Evolutionary conservation across 352 stramenopile genomes (phyloP).

Genomic region (Globisporangium okanoganense): DNA sequence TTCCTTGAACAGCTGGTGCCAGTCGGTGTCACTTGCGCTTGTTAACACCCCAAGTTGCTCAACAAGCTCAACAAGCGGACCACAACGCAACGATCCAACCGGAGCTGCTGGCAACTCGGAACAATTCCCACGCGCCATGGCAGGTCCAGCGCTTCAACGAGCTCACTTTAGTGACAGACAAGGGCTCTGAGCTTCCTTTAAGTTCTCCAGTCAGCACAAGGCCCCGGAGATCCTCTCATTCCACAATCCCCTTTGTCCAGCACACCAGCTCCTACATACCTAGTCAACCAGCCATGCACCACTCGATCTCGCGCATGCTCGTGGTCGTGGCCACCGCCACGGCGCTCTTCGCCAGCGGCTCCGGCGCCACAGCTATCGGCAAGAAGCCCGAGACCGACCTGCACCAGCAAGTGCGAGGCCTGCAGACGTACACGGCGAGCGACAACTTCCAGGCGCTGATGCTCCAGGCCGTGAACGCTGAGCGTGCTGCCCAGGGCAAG

Average conservation of each 20-base stretch:
- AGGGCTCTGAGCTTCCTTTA: no score
- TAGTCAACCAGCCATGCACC: neutral
- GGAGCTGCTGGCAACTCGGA: neutral
- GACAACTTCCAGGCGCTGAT: conserved; percentile 15
- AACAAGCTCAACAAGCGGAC: neutral
- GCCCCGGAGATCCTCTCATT: neutral
- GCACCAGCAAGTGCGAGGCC: neutral
- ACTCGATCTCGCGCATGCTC: conserved; percentile 1
- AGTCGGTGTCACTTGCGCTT: neutral
- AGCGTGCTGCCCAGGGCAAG: conserved; percentile 8
- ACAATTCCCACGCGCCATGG: neutral
- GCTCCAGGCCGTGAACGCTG: conserved; percentile 19
- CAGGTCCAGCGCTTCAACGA: neutral
- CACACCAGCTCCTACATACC: neutral
- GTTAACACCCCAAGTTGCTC: neutral
- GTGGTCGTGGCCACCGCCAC: neutral
- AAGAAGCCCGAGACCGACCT: neutral
- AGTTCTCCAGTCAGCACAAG: neutral
- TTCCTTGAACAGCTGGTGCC: conserved; percentile 2
- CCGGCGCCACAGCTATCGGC: neutral
- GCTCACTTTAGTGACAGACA: neutral
- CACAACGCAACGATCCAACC: neutral
- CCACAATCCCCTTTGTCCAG: neutral
- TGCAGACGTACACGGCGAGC: conserved; percentile 12
- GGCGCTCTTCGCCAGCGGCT: neutral